Percentiles rank a stretch among this genome's conserved stretches.
Conservation (phyloP, 257 asterid species). For the Gentiana straminea region DNA sequence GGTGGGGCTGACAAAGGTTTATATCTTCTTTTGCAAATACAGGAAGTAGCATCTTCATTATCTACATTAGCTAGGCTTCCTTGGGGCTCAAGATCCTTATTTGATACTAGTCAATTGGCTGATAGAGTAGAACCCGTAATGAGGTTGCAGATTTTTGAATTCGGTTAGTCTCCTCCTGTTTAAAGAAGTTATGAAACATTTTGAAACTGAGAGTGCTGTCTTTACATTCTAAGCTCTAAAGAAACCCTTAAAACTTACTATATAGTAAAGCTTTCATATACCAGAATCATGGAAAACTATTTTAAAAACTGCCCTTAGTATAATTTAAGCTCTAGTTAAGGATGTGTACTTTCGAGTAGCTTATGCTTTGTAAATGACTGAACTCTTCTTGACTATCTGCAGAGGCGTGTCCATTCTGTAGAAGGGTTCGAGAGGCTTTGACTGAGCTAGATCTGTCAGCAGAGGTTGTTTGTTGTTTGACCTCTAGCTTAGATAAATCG, state of each 20-base stretch:
- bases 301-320: too few relatives aligned
- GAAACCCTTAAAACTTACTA: too few relatives aligned
- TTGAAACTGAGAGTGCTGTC: too few relatives aligned
- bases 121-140: constrained; percentile 29
- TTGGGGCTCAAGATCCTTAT: constrained; percentile 57
- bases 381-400: constrained; percentile 29
- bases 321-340: too few relatives aligned
- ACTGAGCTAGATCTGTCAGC: constrained; percentile 77
- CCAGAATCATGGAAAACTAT: neutral
- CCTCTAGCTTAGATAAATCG: too few relatives aligned
- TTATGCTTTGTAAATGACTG: neutral
- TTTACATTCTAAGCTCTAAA: too few relatives aligned
- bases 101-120: constrained; percentile 14
- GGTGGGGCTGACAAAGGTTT: neutral
- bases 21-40: constrained; percentile 9
- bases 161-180: constrained; percentile 27
- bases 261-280: too few relatives aligned
- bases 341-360: neutral
- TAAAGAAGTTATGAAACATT: neutral
- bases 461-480: constrained; percentile 24
- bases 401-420: constrained; percentile 93
- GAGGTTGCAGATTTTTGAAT: constrained; percentile 57
- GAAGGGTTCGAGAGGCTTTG: constrained; percentile 81
- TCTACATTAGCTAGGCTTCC: constrained; percentile 60
- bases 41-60: constrained; percentile 60